phyloP scores from a whole-genome alignment of 2,329 filamentous ascomycete species.

The Capronia coronata region DNA sequence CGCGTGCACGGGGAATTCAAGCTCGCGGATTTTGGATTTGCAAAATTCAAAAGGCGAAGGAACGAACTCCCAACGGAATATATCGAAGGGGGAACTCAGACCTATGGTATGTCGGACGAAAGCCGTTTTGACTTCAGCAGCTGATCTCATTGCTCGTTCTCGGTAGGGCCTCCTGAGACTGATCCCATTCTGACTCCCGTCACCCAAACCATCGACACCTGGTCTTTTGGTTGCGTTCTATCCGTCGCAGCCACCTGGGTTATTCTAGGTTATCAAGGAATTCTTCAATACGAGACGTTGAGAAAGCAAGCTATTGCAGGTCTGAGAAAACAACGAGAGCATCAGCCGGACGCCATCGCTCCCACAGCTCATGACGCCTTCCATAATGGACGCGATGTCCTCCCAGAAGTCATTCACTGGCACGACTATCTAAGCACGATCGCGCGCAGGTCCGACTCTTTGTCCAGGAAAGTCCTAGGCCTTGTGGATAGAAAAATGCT shows the following conservation, averaged over 20 bases:
- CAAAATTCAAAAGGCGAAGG: not conserved
- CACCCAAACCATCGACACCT: slow-evolving; percentile 1
- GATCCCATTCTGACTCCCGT: not conserved
- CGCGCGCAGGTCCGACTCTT: not conserved
- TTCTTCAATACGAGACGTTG: not conserved
- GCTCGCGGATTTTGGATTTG: not conserved
- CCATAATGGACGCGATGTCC: not conserved
- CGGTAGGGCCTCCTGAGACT: not conserved
- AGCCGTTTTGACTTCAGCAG: no score
- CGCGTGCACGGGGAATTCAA: not conserved
- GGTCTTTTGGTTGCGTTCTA: slow-evolving; percentile 3
- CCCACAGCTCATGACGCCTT: not conserved
- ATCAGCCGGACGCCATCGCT: not conserved
- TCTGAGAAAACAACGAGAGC: not conserved
- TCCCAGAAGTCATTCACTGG: not conserved
- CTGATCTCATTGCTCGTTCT: no score
- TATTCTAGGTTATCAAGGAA: not conserved
- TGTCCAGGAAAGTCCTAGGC: not conserved
- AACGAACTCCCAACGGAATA: not conserved
- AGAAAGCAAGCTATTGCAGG: not conserved
- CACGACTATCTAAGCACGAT: slow-evolving; percentile 1
- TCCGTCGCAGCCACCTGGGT: slow-evolving; percentile 1
- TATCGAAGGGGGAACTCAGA: not conserved
- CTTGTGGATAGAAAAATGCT: slow-evolving; percentile 1
- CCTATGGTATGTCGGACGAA: not conserved